Evolutionary conservation across 163 green algal species (phyloP).

Genomic region (Trebouxiophyceae sp.): DNA sequence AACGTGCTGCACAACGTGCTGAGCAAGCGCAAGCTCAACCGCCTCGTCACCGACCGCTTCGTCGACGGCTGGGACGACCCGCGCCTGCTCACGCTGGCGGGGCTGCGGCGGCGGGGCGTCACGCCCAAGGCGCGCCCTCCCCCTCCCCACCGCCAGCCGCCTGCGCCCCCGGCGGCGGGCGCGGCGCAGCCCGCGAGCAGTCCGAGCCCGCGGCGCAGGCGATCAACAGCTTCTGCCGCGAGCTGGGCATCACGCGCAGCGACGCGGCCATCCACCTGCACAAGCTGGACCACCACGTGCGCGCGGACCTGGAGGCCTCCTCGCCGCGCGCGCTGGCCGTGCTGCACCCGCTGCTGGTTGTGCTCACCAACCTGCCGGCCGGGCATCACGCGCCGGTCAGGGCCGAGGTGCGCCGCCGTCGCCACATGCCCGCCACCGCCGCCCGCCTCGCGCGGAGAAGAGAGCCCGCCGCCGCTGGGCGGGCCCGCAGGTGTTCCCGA

Average conservation of each 20-base stretch:
- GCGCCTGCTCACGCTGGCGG: constrained; percentile 83
- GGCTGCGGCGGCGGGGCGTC: constrained; percentile 86
- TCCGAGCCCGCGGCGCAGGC: no score
- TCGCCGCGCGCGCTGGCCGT: constrained; percentile 76
- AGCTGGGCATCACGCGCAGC: constrained; percentile 75
- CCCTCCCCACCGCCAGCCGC: no score
- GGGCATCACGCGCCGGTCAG: constrained; percentile 25
- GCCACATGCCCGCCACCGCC: no score
- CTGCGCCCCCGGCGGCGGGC: no score
- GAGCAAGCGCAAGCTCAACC: constrained; percentile 95
- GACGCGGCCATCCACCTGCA: constrained; percentile 80
- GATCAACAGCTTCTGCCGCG: constrained; percentile 93
- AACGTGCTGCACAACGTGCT: constrained; percentile 93
- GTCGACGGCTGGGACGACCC: constrained; percentile 98
- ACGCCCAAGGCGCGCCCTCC: constrained; percentile 40
- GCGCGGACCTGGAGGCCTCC: constrained; percentile 74
- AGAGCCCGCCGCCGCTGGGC: no score
- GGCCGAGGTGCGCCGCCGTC: constrained; percentile 2
- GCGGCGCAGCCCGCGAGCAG: no score
- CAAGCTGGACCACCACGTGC: constrained; percentile 87
- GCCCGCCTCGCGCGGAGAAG: no score
- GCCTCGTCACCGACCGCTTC: constrained; percentile 71
- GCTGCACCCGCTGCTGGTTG: constrained; percentile 79
- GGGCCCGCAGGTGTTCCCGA: constrained; percentile 66
- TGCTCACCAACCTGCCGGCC: constrained; percentile 83